Evolutionary conservation across 2,329 filamentous ascomycete species (phyloP), one percentile per base, ranked within the genome.

Genomic region (Eurotiales sp.): DNA sequence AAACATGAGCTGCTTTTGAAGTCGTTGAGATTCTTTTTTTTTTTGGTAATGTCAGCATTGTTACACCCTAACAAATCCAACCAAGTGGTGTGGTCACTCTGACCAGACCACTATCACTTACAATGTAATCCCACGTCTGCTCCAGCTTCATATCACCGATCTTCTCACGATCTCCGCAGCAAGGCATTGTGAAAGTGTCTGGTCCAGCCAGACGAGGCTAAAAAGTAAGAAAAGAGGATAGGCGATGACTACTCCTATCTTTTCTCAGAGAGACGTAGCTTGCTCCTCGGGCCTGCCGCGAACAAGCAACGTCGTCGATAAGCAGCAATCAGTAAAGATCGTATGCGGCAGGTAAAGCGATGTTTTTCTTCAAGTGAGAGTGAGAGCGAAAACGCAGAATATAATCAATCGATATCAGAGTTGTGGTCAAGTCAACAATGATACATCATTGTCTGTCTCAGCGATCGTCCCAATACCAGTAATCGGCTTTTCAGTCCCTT

Each of bases 91-190:
- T n/a, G n/a, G n/a, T n/a, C n/a, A n/a, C n/a, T n/a, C 23, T 11
- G 15, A 19, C 7, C 17, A 37, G 15, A 15, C 14, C n/a, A 2
- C 4, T 19, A 7, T 29, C 21, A 56, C 86, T 65, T 74, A 90
- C 87, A 67, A 97, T 91, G 68, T 91, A 95, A 64, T 91, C 88
- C 92, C 92, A 97, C 77, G 90, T 87, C 74, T 93, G 89, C 71
- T 96, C 92, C 54, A 88, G 84, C 56, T 82, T 79, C 56, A 92
- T 80, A 56, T 86, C 78, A 58, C 77, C 79, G 65, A 76, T 68
- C 65, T 87, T 86, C 56, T 73, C 70, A 59, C 72, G 63, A 56
- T 83, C 80, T 57, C 82, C 80, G 60, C 81, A 76, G 65, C 84
- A 87, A 59, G 80, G 78, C 87, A 90, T 90, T 45, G 64, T 56